Evolutionary conservation across 2,329 filamentous ascomycete genomes (phyloP), one percentile per base, ranked within the genome.

Genomic region (Fusarium algeriense): DNA sequence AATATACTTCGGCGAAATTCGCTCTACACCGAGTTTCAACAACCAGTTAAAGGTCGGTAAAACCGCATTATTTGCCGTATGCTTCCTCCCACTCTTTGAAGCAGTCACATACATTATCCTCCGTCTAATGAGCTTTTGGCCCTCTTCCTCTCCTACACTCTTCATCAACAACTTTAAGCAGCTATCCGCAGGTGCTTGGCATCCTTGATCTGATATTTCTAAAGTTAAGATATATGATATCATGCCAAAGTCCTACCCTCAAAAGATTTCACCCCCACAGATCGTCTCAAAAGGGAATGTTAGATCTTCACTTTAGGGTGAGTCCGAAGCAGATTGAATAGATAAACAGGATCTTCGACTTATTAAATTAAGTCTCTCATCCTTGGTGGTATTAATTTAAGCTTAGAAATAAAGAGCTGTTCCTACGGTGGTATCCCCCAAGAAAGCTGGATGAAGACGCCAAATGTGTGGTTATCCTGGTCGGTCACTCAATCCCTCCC

Each of bases 361-460:
- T 53, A 6, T 40, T 20, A 48, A 58, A 6, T 40, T 20, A 48
- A 58, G 65, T 50, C 57, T 53, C 50, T 49, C 40, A 46, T n/a
- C 23, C 46, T 56, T 72, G 38, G 54, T 58, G 66, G 45, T 70
- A 73, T 72, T 70, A 72, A 72, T 61, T 70, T 60, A 60, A 67
- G 63, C 64, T 50, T 37, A 59, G 30, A 45, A 57, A 60, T 60
- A 57, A 52, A 52, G 30, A 63, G 26, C 40, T 56, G 57, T 30
- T 50, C 30, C 32, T 44, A 67, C 32, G 26, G 20, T 26, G 30
- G 20, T 32, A 30, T 40, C 45, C 45, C 66, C 57, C 43, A 58
- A 60, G 43, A 56, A 64, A 49, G 54, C 37, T 56, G 57, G 55
- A 49, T 46, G 44, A 41, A 53, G 26, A 56, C 60, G 60, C 57